phyloP scores from a whole-genome alignment of 2,329 filamentous ascomycete species.

The Monosporascus sp. region DNA sequence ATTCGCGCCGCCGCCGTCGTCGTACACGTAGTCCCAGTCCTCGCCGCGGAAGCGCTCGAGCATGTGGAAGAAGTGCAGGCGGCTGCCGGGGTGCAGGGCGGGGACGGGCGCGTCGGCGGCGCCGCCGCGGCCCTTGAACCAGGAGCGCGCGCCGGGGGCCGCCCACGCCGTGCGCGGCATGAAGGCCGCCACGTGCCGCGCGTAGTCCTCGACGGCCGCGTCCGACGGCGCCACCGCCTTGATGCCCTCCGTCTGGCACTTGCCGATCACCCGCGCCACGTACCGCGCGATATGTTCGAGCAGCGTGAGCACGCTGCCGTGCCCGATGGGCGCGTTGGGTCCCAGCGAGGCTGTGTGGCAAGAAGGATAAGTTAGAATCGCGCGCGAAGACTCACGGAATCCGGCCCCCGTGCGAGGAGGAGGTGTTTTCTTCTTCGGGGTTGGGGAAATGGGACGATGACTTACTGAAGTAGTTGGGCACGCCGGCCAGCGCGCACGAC shows the following conservation, averaged over 20 bases:
- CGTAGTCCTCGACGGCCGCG: constrained; percentile 45
- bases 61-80: constrained; percentile 50
- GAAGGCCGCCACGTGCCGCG: constrained; percentile 41
- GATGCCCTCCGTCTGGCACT: constrained; percentile 47
- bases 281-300: constrained; percentile 48
- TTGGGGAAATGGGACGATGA: neutral
- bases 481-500: constrained; percentile 44
- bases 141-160: constrained; percentile 37
- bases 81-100: constrained; percentile 45
- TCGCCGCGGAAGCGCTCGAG: constrained; percentile 44
- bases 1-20: constrained; percentile 12
- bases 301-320: constrained; percentile 46
- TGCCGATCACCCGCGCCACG: constrained; percentile 41
- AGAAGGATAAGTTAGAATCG: neutral
- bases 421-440: neutral
- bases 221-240: constrained; percentile 39
- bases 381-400: no score
- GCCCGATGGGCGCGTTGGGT: constrained; percentile 45
- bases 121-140: constrained; percentile 45
- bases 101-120: constrained; percentile 38
- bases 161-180: constrained; percentile 51
- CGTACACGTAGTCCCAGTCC: constrained; percentile 48
- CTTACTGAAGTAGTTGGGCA: constrained; percentile 53
- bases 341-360: constrained; percentile 40
- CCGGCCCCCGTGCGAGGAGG: neutral